Evolutionary conservation across 768 basidiomycete genomes (phyloP), one percentile per base, ranked within the genome.

Genomic region (Phylloporus sp.): DNA sequence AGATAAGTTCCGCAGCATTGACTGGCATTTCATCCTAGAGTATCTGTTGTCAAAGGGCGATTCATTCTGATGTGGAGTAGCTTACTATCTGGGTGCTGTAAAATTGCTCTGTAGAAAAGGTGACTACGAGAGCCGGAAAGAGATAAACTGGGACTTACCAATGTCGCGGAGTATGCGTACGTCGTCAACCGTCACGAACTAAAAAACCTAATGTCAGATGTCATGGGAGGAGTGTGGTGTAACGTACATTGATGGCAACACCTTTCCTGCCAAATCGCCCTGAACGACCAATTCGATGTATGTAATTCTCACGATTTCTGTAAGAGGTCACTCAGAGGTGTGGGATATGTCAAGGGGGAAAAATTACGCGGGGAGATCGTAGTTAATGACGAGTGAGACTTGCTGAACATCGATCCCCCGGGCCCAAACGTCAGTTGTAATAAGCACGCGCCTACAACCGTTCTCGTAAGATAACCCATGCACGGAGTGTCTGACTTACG

Each of bases 261-360:
- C 95, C 96, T 73, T 99, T 99, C 59, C 96, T 79, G 58, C 96
- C 96, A 73, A 98, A 98, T 49, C 96, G 92, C 64, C 96, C 96
- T 48, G 94, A 96, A 52, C 96, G 92, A 69, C 96, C 96, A 65
- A 98, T 98, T 63, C 96, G 90, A 75, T 99, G 96, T 57, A 99
- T 97, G 74, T 99, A 99, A 70, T 99, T 97, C 80, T 97, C 95
- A 77, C 90, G 90, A 67, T 92, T 92, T 55, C 86, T 92, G 53
- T 49, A 52, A 49, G n/a, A 44, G 34, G 15, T 24, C 32, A 36
- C 24, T 63, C 32, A 60, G 46, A 54, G 38, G 43, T 40, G 39
- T 40, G 24, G 14, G 14, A 21, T 38, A 52, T 44, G 13, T 38
- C n/a, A 23, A 44, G 31, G 27, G n/a, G 55, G 24, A 53, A 38